Base-by-base conservation (phyloP, 2,329 filamentous ascomycete species). In the Plenodomus tracheiphilus region DNA sequence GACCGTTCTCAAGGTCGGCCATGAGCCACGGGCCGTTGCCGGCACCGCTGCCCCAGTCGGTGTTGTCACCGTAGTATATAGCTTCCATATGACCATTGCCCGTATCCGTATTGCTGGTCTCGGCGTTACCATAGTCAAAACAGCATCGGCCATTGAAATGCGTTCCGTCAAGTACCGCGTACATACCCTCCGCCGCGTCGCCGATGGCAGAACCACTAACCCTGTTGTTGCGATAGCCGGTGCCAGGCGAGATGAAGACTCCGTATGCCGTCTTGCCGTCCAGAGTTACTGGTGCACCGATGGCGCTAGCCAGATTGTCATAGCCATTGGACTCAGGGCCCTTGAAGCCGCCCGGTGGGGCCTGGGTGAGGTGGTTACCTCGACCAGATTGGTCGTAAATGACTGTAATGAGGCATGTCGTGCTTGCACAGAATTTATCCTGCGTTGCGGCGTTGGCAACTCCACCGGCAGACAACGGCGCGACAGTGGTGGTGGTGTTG, bases 31-130 rank as follows among this genome's bases (percentile, higher is more conserved):
- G 85, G 0, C 85, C 84, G 37, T 58, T 77, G 38, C 84, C 84
- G 3, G 80, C 47, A 8, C 85, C 85, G 7, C 66, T 69, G 16
- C 84, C 84, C 81, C 82, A 85, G 55, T 50, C 49, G 0, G 74
- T 82, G 65, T 62, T 79, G 64, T 74, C 71, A 1, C 85, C 85
- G 58, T 77, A 87, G 76, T 87, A 87, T 49, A 87, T 82, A 46
- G 85, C 82, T 63, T 88, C 85, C 85, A 88, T 88, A 60, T 86
- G 84, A 15, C 82, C 85, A 44, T 81, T 79, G 2, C 85, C 85
- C 0, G 82, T 79, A 42, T 75, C 73, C 0, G 45, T 46, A 38
- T 61, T 74, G 58, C 59, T 74, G 8, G 64, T 71, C 53, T 76
- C 74, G 8, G 73, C 74, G 32, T 76, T 76, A 25, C 74, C 74